Conservation (phyloP, 192 early-diverging fungal species). For the Oehlia diaphana region DNA sequence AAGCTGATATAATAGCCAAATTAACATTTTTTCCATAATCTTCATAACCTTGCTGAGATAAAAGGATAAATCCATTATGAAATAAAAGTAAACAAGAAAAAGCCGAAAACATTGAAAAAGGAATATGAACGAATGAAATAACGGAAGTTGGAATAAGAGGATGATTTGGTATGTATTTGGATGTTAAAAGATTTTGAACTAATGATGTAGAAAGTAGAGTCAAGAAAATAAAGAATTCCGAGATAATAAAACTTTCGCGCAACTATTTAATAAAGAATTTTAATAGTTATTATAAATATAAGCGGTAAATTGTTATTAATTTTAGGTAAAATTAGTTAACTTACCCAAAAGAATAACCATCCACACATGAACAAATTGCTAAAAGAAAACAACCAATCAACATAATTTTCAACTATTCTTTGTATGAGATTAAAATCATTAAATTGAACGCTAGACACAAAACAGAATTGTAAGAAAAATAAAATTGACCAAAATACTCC, state of each 20-base stretch:
- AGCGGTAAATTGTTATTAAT: no score
- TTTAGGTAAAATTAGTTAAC: neutral
- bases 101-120: constrained; percentile 18
- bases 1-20: neutral
- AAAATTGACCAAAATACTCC: constrained; percentile 13
- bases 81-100: neutral
- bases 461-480: neutral
- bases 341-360: constrained; percentile 16
- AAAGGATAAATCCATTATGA: constrained; percentile 20
- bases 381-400: neutral
- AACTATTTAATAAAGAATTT: neutral
- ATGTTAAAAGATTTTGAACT: neutral
- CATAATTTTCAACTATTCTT: neutral
- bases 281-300: no score
- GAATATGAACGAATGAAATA: constrained; percentile 15
- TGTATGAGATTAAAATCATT: neutral
- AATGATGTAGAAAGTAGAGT: neutral
- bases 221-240: neutral
- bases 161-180: neutral
- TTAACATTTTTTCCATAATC: neutral
- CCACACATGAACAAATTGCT: constrained; percentile 5
- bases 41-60: neutral
- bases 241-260: neutral
- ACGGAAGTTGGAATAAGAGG: neutral
- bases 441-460: constrained; percentile 12